phyloP scores from a whole-genome alignment of 805 yeast genomes.

The Starmerella asiatica region DNA sequence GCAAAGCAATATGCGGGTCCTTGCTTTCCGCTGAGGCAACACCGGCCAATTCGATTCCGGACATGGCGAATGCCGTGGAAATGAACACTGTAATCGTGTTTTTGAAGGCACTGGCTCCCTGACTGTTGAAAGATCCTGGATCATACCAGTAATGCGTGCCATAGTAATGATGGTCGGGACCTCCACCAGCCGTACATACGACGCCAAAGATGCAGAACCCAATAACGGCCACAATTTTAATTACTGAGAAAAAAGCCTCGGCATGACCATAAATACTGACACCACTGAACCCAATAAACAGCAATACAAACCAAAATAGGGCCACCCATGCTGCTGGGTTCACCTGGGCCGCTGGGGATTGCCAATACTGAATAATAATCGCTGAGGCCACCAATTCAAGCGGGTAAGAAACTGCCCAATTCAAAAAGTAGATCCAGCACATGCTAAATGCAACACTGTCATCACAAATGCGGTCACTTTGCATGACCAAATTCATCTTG shows the following conservation, averaged over 20 bases:
- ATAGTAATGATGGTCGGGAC: constrained; percentile 41
- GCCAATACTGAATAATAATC: constrained; percentile 44
- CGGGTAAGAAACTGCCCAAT: constrained; percentile 52
- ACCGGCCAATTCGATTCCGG: constrained; percentile 61
- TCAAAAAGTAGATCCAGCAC: constrained; percentile 58
- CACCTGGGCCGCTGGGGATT: constrained; percentile 25
- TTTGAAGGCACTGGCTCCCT: constrained; percentile 43
- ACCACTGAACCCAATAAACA: constrained; percentile 41
- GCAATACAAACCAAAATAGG: constrained; percentile 40
- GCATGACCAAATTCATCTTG: constrained; percentile 48
- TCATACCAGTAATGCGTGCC: constrained; percentile 50
- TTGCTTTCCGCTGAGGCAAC: constrained; percentile 63
- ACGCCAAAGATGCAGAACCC: constrained; percentile 54
- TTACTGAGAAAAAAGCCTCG: constrained; percentile 44
- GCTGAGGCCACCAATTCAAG: constrained; percentile 54
- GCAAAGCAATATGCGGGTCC: constrained; percentile 52
- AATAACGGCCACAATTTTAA: constrained; percentile 45
- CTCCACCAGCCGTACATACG: constrained; percentile 41
- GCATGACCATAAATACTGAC: constrained; percentile 54
- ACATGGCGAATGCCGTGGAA: constrained; percentile 62
- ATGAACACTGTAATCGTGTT: constrained; percentile 55
- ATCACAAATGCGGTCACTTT: constrained; percentile 49
- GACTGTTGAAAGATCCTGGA: constrained; percentile 38
- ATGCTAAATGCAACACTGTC: constrained; percentile 59
- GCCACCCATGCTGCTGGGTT: constrained; percentile 46